These are phyloP conservation scores for Grosmannia serpens DNA, from an alignment of 2,329 filamentous ascomycete genomes.

Conservation along the genomic window DNA sequence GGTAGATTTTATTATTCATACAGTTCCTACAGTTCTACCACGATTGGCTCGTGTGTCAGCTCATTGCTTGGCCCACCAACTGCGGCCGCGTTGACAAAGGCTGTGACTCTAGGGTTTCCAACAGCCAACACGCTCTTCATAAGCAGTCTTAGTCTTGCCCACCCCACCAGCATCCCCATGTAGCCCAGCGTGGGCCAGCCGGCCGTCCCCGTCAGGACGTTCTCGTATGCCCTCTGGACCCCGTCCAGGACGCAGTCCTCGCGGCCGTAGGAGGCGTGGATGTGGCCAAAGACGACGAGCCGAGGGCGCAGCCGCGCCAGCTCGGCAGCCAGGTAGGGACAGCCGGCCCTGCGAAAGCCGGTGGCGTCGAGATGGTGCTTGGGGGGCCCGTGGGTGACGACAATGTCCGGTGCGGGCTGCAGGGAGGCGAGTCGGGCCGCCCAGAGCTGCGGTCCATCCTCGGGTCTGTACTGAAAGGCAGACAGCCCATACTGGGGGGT, in stretches of 20 bases:
- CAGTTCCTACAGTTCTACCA: no score
- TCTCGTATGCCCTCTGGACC: slow-evolving; percentile 12
- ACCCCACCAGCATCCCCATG: slow-evolving; percentile 11
- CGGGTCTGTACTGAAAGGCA: slow-evolving; percentile 17
- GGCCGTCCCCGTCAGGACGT: slow-evolving; percentile 12
- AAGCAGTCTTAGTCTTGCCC: neutral
- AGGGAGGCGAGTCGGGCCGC: neutral
- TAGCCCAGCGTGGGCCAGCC: slow-evolving; percentile 11
- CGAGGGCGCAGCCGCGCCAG: slow-evolving; percentile 11
- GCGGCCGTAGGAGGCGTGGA: slow-evolving; percentile 14
- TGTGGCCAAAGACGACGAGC: slow-evolving; percentile 16
- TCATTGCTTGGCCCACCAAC: slow-evolving; percentile 6
- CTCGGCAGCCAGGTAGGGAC: slow-evolving; percentile 13
- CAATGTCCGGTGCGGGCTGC: slow-evolving; percentile 11
- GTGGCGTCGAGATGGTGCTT: slow-evolving; percentile 15
- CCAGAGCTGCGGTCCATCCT: slow-evolving; percentile 10
- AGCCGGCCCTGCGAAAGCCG: slow-evolving; percentile 15
- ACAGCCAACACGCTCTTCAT: no score
- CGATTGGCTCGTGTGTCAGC: slow-evolving; percentile 4
- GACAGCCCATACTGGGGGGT: slow-evolving; percentile 15
- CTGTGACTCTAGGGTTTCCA: no score
- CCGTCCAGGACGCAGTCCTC: slow-evolving; percentile 13
- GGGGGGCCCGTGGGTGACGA: slow-evolving; percentile 16
- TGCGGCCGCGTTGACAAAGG: slow-evolving; percentile 8
- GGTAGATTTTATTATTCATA: no score